Base-by-base conservation (phyloP, 2,329 filamentous ascomycete genomes). In the Exophiala alcalophila region DNA sequence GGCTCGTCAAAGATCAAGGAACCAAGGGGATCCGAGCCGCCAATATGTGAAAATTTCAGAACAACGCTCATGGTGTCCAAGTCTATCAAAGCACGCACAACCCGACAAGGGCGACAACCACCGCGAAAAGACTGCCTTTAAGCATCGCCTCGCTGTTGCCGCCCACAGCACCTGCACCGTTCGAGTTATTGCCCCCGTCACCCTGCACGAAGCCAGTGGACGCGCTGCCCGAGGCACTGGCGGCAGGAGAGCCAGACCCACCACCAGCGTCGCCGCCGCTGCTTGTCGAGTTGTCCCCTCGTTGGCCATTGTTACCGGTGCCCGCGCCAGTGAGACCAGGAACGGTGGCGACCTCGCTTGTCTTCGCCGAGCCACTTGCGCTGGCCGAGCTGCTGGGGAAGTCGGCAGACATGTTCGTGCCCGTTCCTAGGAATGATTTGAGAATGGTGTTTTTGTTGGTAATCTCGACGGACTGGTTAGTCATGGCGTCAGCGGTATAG, bases 401-500 rank as follows among this genome's bases (percentile, higher is more conserved):
- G 28, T 72, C 70, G 15, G 69, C 68, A 11, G 73, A 60, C 77
- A 83, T 86, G 61, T 97, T 76, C 28, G 83, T 74, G 38, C 92
- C 92, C 2, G 85, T 87, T n/a, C 81, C 90, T 39, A 81, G 69
- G 50, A 97, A 78, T 16, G 86, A 92, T 53, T 80, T 83, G 20
- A 98, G 75, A 9, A 88, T 70, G 35, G 89, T 92, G 36, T 72
- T 63, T 61, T 89, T 81, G 65, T 90, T 70, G 53, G 83, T 82
- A 59, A 94, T 82, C 38, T 81, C 68, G 44, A 97, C 77, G 1
- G 87, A 86, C 65, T 84, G 70, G 69, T 95, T 91, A 44, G 84
- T 83, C 43, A 76, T 86, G 1, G 66, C 65, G 15, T 63, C 58
- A 58, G 78, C 71, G 49, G 76, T 83, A 73, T 86, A 95, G 54